Conservation (phyloP, 2,329 filamentous ascomycete species). For the Cytospora piceicola region DNA sequence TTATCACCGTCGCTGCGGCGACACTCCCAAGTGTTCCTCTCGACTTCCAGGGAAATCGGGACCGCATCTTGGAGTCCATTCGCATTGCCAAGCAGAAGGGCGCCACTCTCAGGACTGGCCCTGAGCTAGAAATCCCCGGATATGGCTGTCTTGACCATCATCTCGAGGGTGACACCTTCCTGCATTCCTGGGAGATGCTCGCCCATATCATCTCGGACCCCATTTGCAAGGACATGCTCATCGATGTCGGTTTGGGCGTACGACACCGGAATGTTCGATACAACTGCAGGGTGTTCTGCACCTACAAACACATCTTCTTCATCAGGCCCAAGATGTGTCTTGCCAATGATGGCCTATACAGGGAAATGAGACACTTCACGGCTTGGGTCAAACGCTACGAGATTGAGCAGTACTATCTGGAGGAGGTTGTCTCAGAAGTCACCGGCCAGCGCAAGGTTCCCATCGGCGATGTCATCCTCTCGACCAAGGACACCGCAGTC, state of each 20-base stretch:
- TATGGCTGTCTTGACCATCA: slow-evolving; percentile 42
- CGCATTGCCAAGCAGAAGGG: slow-evolving; percentile 61
- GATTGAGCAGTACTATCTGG: slow-evolving; percentile 45
- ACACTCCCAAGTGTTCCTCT: slow-evolving; percentile 49
- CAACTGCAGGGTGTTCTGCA: slow-evolving; percentile 44
- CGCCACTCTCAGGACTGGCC: slow-evolving; percentile 65
- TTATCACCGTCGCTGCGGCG: slow-evolving; percentile 43
- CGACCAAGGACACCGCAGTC: slow-evolving; percentile 45
- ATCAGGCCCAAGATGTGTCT: slow-evolving; percentile 39
- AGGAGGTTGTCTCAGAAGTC: slow-evolving; percentile 37
- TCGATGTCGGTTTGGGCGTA: slow-evolving; percentile 33
- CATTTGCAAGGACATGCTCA: slow-evolving; percentile 33
- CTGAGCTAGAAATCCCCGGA: slow-evolving; percentile 48
- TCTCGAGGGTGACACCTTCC: slow-evolving; percentile 34
- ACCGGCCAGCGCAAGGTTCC: slow-evolving; percentile 43
- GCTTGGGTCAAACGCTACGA: slow-evolving; percentile 44
- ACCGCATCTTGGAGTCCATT: slow-evolving; percentile 67
- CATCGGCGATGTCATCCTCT: slow-evolving; percentile 47
- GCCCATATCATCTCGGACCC: slow-evolving; percentile 33
- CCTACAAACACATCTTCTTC: slow-evolving; percentile 36
- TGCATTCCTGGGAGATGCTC: slow-evolving; percentile 34
- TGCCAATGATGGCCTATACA: slow-evolving; percentile 44
- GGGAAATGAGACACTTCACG: slow-evolving; percentile 48
- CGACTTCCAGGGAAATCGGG: slow-evolving; percentile 66
- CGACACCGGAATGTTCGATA: slow-evolving; percentile 43